These are phyloP conservation scores for Lepidium aucheri DNA, from an alignment of 345 rosid species.

Conservation along the genomic window DNA sequence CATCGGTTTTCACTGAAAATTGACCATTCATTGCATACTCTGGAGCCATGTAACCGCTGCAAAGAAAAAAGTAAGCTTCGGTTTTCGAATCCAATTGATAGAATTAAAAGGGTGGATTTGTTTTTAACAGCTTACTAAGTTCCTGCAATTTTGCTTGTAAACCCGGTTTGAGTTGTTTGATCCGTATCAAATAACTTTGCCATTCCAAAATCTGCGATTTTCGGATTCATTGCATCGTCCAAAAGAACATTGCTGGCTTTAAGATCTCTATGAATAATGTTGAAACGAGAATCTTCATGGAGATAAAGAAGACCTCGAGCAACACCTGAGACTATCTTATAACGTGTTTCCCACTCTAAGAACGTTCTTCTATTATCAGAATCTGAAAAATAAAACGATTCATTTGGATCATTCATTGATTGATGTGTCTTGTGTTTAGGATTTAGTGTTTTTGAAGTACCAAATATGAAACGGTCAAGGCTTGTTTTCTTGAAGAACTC, in stretches of 20 bases:
- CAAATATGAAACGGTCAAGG: conserved; percentile 30
- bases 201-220: conserved; percentile 50
- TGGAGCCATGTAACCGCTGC: conserved; percentile 18
- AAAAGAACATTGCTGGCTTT: conserved; percentile 44
- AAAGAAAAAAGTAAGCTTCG: neutral
- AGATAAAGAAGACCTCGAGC: conserved; percentile 27
- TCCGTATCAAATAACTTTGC: conserved; percentile 29
- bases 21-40: neutral
- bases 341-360: conserved; percentile 20
- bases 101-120: neutral
- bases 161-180: conserved; percentile 12
- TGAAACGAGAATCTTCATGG: conserved; percentile 42
- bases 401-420: neutral
- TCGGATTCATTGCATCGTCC: conserved; percentile 36
- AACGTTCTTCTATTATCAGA: neutral
- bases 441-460: neutral
- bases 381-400: neutral
- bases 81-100: neutral
- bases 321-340: conserved; percentile 15
- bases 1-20: conserved; percentile 8
- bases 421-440: neutral
- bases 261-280: conserved; percentile 42
- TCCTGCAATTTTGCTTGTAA: conserved; percentile 33
- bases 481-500: conserved; percentile 39
- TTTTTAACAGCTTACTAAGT: conserved; percentile 27